Conservation (phyloP, 1,139 yeast genomes). For the Hemisphaericaspora xylofermentans region DNA sequence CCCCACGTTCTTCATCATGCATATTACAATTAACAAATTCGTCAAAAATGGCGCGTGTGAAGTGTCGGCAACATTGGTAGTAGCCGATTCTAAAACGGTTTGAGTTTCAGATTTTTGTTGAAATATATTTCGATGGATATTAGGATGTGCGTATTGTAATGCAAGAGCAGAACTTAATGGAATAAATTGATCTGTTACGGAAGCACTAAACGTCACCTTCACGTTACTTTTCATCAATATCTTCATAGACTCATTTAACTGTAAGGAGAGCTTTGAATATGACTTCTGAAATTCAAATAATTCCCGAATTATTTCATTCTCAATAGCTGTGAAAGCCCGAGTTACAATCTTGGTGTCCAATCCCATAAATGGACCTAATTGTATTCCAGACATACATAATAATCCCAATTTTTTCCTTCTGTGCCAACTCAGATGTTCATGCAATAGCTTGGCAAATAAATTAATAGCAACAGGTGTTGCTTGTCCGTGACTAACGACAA, state of each 20-base stretch:
- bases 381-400: constrained; percentile 46
- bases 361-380: constrained; percentile 44
- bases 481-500: constrained; percentile 45
- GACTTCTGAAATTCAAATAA: constrained; percentile 47
- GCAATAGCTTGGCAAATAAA: constrained; percentile 34
- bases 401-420: constrained; percentile 34
- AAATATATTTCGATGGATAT: constrained; percentile 45
- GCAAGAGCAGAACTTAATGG: constrained; percentile 48
- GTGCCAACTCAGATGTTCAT: constrained; percentile 13
- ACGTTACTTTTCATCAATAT: constrained; percentile 40
- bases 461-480: constrained; percentile 47
- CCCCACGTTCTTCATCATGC: constrained; percentile 41
- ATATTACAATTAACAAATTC: constrained; percentile 31
- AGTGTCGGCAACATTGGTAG: background rate
- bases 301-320: constrained; percentile 50
- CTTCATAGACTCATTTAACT: constrained; percentile 32
- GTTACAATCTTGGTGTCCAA: constrained; percentile 47
- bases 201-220: constrained; percentile 50
- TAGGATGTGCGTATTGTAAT: constrained; percentile 50
- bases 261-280: constrained; percentile 29
- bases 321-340: constrained; percentile 45
- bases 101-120: background rate
- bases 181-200: constrained; percentile 45
- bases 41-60: constrained; percentile 17
- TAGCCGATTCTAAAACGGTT: background rate